Conservation (phyloP, 306 rosid genomes). For the Senna tora region DNA sequence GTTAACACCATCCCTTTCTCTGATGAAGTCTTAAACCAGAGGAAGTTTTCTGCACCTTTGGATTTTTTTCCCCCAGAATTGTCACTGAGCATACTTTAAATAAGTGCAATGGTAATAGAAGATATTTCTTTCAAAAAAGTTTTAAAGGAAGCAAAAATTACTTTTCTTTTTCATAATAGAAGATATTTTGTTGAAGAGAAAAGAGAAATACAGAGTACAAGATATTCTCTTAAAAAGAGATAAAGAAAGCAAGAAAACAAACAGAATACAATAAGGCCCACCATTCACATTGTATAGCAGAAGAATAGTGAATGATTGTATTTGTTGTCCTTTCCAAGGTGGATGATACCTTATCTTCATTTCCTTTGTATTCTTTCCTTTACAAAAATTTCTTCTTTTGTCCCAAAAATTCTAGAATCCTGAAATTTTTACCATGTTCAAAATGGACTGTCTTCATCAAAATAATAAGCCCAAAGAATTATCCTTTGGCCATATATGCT, state of each 20-base stretch:
- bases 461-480: neutral
- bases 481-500: constrained; percentile 12
- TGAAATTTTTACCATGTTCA: neutral
- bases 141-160: neutral
- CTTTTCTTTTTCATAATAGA: neutral
- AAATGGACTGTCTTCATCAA: neutral
- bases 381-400: neutral
- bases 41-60: constrained; percentile 14
- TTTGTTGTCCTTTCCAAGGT: neutral
- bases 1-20: neutral
- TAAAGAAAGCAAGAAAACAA: constrained; percentile 2
- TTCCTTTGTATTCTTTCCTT: neutral
- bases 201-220: neutral
- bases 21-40: neutral
- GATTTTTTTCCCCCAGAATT: constrained; percentile 1
- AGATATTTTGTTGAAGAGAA: neutral
- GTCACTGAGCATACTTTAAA: constrained; percentile 21
- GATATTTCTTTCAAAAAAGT: no score
- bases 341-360: neutral
- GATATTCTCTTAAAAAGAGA: neutral
- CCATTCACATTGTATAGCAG: neutral
- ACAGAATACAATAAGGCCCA: neutral
- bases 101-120: neutral
- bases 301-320: neutral
- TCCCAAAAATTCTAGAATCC: constrained; percentile 5